phyloP scores from a whole-genome alignment of 495 filamentous ascomycete genomes.

The Chaetomium tenue region DNA sequence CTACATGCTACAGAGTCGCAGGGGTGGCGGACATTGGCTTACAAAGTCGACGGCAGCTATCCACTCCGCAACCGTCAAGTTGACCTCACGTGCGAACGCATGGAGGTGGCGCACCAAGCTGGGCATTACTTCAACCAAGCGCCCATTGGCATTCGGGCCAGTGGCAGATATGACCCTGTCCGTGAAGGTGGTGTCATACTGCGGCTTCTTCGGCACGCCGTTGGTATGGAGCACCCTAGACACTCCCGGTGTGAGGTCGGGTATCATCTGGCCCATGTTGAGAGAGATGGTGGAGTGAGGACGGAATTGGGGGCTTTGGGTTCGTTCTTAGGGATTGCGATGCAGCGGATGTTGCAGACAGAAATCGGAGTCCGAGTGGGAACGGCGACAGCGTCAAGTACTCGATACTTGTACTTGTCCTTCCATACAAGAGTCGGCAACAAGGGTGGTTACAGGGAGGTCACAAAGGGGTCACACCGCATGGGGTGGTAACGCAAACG shows the following conservation, averaged over 20 bases:
- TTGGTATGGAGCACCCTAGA: slow-evolving; percentile 16
- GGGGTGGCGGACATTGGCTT: slow-evolving; percentile 19
- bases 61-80: slow-evolving; percentile 57
- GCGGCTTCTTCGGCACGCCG: slow-evolving; percentile 15
- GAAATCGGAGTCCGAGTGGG: neutral
- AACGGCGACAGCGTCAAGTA: slow-evolving; percentile 6
- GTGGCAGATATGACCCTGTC: slow-evolving; percentile 68
- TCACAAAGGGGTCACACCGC: slow-evolving; percentile 13
- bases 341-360: neutral
- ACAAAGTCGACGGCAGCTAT: slow-evolving; percentile 45
- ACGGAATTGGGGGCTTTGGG: neutral
- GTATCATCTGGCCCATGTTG: slow-evolving; percentile 31
- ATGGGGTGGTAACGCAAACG: slow-evolving; percentile 7
- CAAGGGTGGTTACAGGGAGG: slow-evolving; percentile 1
- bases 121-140: slow-evolving; percentile 52
- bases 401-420: slow-evolving; percentile 7
- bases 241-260: slow-evolving; percentile 6
- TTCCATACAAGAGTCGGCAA: slow-evolving; percentile 1
- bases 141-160: slow-evolving; percentile 62
- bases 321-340: neutral
- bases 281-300: neutral
- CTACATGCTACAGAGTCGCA: neutral
- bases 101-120: slow-evolving; percentile 57
- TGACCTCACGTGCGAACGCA: slow-evolving; percentile 59
- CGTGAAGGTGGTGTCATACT: slow-evolving; percentile 61